A percentile compares a stretch with the other conserved stretches of the same genome.
These are phyloP conservation scores for Limonomyces culmigenus DNA, from an alignment of 1,284 basidiomycete genomes.

Conservation along the genomic window DNA sequence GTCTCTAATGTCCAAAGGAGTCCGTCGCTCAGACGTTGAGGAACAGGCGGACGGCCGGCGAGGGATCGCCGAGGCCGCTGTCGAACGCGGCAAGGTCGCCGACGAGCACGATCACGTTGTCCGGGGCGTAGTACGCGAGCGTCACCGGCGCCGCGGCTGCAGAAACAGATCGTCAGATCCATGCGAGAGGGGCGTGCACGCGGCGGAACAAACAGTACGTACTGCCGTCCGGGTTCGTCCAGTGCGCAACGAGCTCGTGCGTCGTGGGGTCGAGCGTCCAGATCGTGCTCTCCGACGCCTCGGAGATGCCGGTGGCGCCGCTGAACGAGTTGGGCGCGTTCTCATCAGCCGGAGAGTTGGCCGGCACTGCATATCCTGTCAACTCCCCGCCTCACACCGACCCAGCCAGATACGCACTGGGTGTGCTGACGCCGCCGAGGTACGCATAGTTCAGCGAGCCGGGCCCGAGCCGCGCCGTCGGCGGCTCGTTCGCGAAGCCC, in stretches of 20 bases:
- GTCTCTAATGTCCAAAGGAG: no score
- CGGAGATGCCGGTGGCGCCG: slow-evolving; percentile 8
- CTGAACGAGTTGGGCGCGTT: slow-evolving; percentile 7
- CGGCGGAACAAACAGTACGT: not conserved
- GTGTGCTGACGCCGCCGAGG: slow-evolving; percentile 9
- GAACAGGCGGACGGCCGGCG: slow-evolving; percentile 2
- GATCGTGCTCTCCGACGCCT: slow-evolving; percentile 9
- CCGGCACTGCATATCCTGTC: slow-evolving; percentile 8
- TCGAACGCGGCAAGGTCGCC: slow-evolving; percentile 4
- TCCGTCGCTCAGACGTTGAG: no score
- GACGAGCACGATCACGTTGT: slow-evolving; percentile 3
- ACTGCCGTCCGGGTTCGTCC: slow-evolving; percentile 11
- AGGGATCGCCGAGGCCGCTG: not conserved
- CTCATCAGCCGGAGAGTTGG: slow-evolving; percentile 2
- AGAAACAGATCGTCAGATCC: not conserved
- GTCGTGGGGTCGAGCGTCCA: slow-evolving; percentile 7
- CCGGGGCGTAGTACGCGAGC: not conserved
- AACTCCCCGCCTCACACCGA: slow-evolving; percentile 7
- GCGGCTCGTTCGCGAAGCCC: not conserved
- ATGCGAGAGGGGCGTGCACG: not conserved
- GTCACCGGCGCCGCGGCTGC: not conserved
- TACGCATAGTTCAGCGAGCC: slow-evolving; percentile 3
- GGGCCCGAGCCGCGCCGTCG: not conserved
- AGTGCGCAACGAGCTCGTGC: slow-evolving; percentile 7
- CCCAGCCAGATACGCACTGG: slow-evolving; percentile 5